Base-by-base conservation (phyloP, 148 eudicot species). In the Rhododendron molle region DNA sequence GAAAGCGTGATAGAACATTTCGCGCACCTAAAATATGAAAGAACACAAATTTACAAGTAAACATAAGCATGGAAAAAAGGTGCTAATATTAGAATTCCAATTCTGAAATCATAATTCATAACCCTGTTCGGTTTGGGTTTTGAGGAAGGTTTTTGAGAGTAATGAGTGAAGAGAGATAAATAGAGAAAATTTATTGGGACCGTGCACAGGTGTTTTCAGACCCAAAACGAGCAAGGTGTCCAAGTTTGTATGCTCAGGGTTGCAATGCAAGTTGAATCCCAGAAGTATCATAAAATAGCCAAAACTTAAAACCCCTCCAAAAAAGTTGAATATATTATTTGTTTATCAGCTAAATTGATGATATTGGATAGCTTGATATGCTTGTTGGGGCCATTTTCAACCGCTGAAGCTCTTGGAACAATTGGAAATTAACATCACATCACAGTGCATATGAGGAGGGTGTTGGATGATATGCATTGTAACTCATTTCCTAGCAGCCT, bases 1-100 rank as follows among this genome's bases (percentile, higher is more conserved):
- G 89, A 97, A 97, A 69, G 99, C 99, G 88, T 97, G 99, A 85
- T 95, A 97, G 87, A 97, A 97, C 99, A 97, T 97, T 83, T 86
- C 96, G 28, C 91, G 91, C 85, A 97, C 76, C 76, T 71, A 71
- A 71, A 71, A 9, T 71, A 71, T 14, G 2, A 14, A 71, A 71
- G 38, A 71, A 90, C 98, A 98, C 95, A 85, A 56, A 85, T 72
- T 54, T 47, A 28, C 26, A 74, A 69, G 40, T 44, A 80, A 49
- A 80, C 80, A 76, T 44, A 40, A 85, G 38, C 7, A 32, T 20
- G 34, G 13, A 36, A 28, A 49, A 50, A 49, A 4, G 21, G 20
- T 32, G 21, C 12, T 44, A 76, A 52, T 28, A 67, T 28, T 26
- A 8, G 73, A 83, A 71, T 18, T 49, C 65, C 85, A 46, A 43